Percentiles rank a stretch among this genome's conserved stretches.
These are phyloP conservation scores for Camellia sinensis DNA, from an alignment of 148 eudicot genomes.

Conservation along the genomic window DNA sequence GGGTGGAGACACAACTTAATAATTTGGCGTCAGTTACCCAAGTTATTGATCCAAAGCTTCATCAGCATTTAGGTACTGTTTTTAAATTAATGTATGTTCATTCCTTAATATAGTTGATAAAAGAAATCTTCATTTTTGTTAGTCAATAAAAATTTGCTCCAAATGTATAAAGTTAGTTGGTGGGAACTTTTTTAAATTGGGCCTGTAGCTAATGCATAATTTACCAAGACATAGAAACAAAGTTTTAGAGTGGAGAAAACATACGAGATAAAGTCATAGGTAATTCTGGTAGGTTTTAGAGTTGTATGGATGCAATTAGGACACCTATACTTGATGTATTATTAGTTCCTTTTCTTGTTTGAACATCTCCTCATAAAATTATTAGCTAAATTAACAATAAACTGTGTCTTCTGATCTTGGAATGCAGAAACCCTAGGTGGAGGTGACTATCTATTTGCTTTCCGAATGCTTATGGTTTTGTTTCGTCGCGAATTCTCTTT, in stretches of 20 bases:
- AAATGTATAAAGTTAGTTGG: not conserved
- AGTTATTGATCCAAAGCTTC: constrained; percentile 91
- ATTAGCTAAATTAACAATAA: not conserved
- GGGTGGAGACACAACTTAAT: constrained; percentile 77
- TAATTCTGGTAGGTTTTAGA: not conserved
- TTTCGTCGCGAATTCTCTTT: constrained; percentile 96
- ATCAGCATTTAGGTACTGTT: constrained; percentile 74
- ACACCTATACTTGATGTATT: not conserved
- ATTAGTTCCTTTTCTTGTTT: constrained; percentile 2
- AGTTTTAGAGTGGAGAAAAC: not conserved
- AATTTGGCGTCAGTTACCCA: constrained; percentile 76
- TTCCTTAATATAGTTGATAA: not conserved
- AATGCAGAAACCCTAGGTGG: constrained; percentile 75
- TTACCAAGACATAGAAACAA: not conserved
- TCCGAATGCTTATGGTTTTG: constrained; percentile 96
- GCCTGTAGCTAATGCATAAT: not conserved
- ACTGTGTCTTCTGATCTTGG: constrained; percentile 4
- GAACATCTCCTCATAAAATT: not conserved
- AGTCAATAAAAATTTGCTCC: not conserved
- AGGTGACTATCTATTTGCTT: constrained; percentile 87
- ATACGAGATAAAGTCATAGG: not conserved
- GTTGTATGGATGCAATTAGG: not conserved
- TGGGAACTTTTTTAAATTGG: not conserved
- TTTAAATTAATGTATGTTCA: constrained; percentile 2
- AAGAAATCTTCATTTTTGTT: not conserved